These are phyloP conservation scores for Microthlaspi erraticum DNA, from an alignment of 345 rosid species.

Conservation along the genomic window DNA sequence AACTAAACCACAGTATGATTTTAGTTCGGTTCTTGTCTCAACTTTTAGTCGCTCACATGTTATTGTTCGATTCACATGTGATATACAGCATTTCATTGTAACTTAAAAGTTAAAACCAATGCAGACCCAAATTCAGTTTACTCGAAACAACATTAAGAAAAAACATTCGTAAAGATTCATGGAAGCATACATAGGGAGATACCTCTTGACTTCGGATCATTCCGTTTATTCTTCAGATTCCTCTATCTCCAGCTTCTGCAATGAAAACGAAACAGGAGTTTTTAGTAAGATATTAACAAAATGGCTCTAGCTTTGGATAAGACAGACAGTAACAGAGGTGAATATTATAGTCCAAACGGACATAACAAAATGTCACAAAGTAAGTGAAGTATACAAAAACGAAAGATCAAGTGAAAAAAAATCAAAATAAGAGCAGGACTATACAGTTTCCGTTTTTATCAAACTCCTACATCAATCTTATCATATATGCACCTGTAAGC, in stretches of 20 bases:
- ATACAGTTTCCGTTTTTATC: not conserved
- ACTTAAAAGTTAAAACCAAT: too few relatives aligned
- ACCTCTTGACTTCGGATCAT: slow-evolving; percentile 32
- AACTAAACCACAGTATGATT: too few relatives aligned
- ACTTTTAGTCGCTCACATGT: too few relatives aligned
- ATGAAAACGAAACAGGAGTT: not conserved
- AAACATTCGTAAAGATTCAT: slow-evolving; percentile 9
- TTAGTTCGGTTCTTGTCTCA: too few relatives aligned
- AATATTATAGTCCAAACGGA: not conserved
- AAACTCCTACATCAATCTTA: slow-evolving; percentile 12
- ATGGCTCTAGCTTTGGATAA: not conserved
- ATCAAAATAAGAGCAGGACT: not conserved
- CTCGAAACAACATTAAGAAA: too few relatives aligned
- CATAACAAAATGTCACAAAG: slow-evolving; percentile 15
- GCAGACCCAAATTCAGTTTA: too few relatives aligned
- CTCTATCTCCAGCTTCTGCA: slow-evolving; percentile 41
- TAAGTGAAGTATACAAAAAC: too few relatives aligned
- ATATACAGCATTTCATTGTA: too few relatives aligned
- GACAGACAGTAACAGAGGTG: not conserved
- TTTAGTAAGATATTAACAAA: not conserved
- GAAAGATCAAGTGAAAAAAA: too few relatives aligned
- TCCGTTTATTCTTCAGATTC: slow-evolving; percentile 42
- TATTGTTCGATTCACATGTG: too few relatives aligned
- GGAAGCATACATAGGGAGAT: too few relatives aligned
- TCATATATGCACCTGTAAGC: not conserved